Evolutionary conservation across 1,139 yeast species (phyloP), one percentile per base, ranked within the genome.

Genomic region (Torulaspora globosa): DNA sequence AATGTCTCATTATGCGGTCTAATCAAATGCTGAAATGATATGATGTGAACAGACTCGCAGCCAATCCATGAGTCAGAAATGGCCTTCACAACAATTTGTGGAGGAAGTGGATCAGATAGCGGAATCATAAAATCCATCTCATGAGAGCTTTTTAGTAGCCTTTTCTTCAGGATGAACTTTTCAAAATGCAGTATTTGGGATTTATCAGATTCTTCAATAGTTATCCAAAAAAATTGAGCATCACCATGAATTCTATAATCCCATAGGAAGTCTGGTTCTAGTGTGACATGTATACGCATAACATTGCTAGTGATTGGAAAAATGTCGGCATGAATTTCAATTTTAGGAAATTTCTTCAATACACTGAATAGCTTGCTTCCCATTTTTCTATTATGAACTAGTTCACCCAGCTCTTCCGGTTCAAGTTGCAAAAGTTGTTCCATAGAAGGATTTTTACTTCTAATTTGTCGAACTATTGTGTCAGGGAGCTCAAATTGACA

Each of bases 121-220:
- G 98, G 98, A 35, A 94, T 84, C 82, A 95, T 88, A 56, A 92
- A 89, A 56, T 90, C 96, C 71, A 92, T 70, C 57, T 83, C 87
- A 64, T 86, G 94, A 1, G 76, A 71, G 28, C 70, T 69, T 15
- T 70, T 70, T 63, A 81, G 63, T 53, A 81, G 83, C 45, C 74
- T 78, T 53, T 73, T 79, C 49, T 78, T 79, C 41, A 90, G 65
- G 29, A 89, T 77, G 50, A 90, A 76, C 61, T 82, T 86, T 54
- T 92, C 96, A 47, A 82, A 84, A 61, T 94, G 97, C 15, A 90
- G 67, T 35, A 94, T 78, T 51, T 78, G 78, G 1, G 84, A 77
- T 40, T 82, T 80, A 45, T 84, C 83, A 19, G 94, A 85, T 53
- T 84, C 94, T 65, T 89, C 96, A 10, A 90, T 95, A 57, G 92